These are phyloP conservation scores for Drechslerella stenobrocha DNA, from an alignment of 2,329 filamentous ascomycete genomes.

Conservation along the genomic window DNA sequence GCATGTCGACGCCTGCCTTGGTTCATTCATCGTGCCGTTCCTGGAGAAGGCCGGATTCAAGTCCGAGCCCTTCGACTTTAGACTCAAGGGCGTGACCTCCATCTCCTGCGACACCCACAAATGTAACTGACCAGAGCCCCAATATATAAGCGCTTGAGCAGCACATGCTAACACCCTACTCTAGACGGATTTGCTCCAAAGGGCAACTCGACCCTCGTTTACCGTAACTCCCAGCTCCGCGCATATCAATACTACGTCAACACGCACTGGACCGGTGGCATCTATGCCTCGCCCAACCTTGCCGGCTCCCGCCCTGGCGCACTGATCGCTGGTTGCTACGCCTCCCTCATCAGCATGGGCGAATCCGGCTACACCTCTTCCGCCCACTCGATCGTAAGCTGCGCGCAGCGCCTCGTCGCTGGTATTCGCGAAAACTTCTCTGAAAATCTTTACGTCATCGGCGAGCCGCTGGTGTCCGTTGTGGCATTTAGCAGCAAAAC, in stretches of 20 bases:
- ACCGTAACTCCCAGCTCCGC: constrained; percentile 76
- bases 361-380: constrained; percentile 84
- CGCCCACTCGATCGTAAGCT: constrained; percentile 83
- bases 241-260: constrained; percentile 96
- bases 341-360: constrained; percentile 83
- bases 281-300: constrained; percentile 90
- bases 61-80: constrained; percentile 86
- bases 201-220: constrained; percentile 90
- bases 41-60: constrained; percentile 93
- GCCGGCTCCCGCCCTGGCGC: constrained; percentile 90
- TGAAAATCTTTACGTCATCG: constrained; percentile 76
- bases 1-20: constrained; percentile 96
- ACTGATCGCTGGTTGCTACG: constrained; percentile 94
- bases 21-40: constrained; percentile 90
- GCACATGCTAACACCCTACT: constrained; percentile 12
- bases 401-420: constrained; percentile 77
- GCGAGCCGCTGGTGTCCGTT: constrained; percentile 83
- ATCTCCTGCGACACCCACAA: constrained; percentile 99
- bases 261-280: constrained; percentile 90
- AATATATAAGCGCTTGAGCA: neutral
- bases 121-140: constrained; percentile 56
- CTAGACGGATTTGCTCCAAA: constrained; percentile 89
- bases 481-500: constrained; percentile 81
- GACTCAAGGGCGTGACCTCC: constrained; percentile 87
- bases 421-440: constrained; percentile 72